Evolutionary conservation across 306 rosid species (phyloP).

Genomic region (Trifolium subterraneum): DNA sequence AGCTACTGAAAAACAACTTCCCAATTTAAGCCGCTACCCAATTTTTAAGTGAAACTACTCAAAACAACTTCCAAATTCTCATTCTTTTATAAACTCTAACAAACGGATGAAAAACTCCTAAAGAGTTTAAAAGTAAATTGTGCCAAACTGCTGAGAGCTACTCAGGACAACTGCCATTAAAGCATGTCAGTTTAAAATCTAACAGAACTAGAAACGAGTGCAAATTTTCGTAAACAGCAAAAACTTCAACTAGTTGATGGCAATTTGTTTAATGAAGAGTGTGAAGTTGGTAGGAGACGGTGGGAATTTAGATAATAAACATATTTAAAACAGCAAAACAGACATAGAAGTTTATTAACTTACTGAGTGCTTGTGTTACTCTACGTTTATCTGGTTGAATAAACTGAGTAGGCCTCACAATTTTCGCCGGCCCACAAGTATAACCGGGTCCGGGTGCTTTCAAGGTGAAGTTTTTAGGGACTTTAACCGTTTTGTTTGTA

Average conservation of each 20-base stretch:
- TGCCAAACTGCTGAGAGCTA: not conserved
- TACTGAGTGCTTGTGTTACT: constrained; percentile 81
- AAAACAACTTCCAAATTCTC: no score
- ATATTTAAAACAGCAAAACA: constrained; percentile 9
- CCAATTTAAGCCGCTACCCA: no score
- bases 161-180: not conserved
- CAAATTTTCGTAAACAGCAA: constrained; percentile 16
- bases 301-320: not conserved
- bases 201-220: not conserved
- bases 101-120: no score
- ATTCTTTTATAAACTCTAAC: no score
- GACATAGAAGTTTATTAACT: constrained; percentile 41
- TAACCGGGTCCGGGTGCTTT: constrained; percentile 90
- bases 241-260: not conserved
- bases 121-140: not conserved
- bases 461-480: constrained; percentile 78
- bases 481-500: constrained; percentile 67
- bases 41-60: no score
- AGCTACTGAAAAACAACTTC: no score
- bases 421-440: constrained; percentile 71
- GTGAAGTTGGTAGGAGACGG: not conserved
- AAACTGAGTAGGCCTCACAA: constrained; percentile 64
- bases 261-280: not conserved
- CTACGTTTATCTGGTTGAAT: constrained; percentile 70
- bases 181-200: not conserved